Conservation (phyloP, 2,329 filamentous ascomycete species). For the Zasmidium angulare region DNA sequence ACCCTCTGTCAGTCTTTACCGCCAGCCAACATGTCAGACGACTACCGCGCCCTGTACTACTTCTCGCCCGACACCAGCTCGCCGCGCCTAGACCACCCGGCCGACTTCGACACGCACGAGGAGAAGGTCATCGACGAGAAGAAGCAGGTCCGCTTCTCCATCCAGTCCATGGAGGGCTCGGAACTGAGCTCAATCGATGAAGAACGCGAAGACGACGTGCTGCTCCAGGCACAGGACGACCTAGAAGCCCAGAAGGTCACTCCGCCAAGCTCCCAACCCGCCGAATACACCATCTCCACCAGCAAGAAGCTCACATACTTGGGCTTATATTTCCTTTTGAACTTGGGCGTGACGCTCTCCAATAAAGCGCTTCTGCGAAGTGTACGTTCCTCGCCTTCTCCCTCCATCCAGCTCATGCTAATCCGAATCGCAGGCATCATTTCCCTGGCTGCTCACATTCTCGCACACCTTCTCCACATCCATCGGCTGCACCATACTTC, state of each 20-base stretch:
- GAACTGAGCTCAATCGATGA: constrained; percentile 6
- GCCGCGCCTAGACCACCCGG: not conserved
- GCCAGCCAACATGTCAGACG: not conserved
- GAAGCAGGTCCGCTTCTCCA: constrained; percentile 1
- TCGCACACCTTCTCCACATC: constrained; percentile 59
- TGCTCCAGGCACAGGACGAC: constrained; percentile 19
- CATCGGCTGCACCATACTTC: constrained; percentile 54
- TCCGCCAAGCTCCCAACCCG: constrained; percentile 10
- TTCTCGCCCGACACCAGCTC: not conserved
- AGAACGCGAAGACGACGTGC: constrained; percentile 16
- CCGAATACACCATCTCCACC: constrained; percentile 27
- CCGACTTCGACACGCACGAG: not conserved
- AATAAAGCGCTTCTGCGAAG: constrained; percentile 57
- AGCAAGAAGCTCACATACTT: constrained; percentile 27
- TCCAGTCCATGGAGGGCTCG: constrained; percentile 11
- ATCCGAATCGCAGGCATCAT: constrained; percentile 49
- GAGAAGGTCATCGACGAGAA: constrained; percentile 10
- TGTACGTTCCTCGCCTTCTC: constrained; percentile 21
- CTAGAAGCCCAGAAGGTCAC: constrained; percentile 12
- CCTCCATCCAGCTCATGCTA: not conserved
- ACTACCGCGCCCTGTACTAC: not conserved
- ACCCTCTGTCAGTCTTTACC: not conserved
- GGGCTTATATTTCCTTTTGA: constrained; percentile 50
- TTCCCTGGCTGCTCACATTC: constrained; percentile 62
- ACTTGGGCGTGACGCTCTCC: constrained; percentile 55